Evolutionary conservation across 2,329 filamentous ascomycete genomes (phyloP), one percentile per base, ranked within the genome.

Genomic region (Fusarium sp.): DNA sequence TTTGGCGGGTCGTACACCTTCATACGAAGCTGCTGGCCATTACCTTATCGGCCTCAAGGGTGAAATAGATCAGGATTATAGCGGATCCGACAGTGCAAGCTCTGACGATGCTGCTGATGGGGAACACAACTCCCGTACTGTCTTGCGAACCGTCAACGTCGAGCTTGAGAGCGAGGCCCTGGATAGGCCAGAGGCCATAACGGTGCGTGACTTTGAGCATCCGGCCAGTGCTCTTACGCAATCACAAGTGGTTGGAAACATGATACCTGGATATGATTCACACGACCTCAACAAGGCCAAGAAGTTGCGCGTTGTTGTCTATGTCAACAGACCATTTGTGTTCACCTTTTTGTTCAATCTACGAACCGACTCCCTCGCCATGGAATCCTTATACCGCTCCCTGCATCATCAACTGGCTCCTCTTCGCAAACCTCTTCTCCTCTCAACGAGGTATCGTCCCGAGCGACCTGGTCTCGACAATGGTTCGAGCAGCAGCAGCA

Each of bases 311-410:
- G 90, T 93, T 2, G 86, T 94, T 9, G 86, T 94, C 51, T 94
- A 94, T 75, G 87, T 90, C 47, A 89, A 90, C 77, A 87, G 86
- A 25, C 93, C 93, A 0, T 95, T 95, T 78, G 87, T 95, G 49
- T 94, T 92, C 77, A 87, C 90, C 2, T 90, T 96, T 65, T 82
- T 96, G 6, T 95, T 95, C 78, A 74, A 77, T 13, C 76, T 81
- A 16, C 83, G 84, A 48, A 90, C 90, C 9, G 84, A 87, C 56
- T 87, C 88, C 2, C 78, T 90, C 3, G 84, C 85, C 6, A 86
- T 82, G 77, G 82, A 86, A n/a, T 73, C 80, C 0, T 78, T 90
- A 10, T 91, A 91, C 75, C 84, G 83, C 47, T 87, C 86, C 3
- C 79, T 91, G 23, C 88, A 90, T 72, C 79, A 86, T 66, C 89